Percentiles rank a stretch among this genome's conserved stretches.
phyloP scores from a whole-genome alignment of 2,329 filamentous ascomycete genomes.

The Hymenotorrendiella dingleyae region DNA sequence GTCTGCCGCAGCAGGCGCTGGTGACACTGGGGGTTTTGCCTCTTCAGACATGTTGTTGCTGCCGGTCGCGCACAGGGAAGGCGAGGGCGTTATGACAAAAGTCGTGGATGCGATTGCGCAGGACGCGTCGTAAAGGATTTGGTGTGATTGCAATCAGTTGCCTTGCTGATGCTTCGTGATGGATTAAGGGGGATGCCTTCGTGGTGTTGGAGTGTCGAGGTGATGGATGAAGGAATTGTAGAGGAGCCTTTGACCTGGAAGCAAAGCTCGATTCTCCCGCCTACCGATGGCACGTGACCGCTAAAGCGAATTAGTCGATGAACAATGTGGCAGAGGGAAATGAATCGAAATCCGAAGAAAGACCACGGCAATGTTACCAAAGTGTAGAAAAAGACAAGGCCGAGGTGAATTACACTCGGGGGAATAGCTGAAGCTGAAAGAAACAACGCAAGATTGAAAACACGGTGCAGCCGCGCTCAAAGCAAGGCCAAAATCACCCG shows the following conservation, averaged over 20 bases:
- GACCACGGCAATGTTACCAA: conserved; percentile 13
- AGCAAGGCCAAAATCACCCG: conserved; percentile 16
- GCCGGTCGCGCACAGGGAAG: conserved; percentile 10
- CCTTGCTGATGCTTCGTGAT: not conserved
- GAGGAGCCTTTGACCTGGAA: not conserved
- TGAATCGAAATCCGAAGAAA: conserved; percentile 10
- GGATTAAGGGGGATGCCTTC: conserved; percentile 10
- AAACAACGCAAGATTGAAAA: not conserved
- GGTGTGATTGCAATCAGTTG: conserved; percentile 1
- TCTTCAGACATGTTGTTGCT: conserved; percentile 26
- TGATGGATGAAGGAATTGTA: not conserved
- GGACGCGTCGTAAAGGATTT: conserved; percentile 1
- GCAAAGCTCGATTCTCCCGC: no score
- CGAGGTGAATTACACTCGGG: not conserved
- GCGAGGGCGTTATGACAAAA: no score
- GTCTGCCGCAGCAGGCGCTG: conserved; percentile 14
- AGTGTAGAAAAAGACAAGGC: no score
- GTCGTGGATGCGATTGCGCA: conserved; percentile 3
- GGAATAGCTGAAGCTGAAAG: not conserved
- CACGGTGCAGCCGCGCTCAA: conserved; percentile 15
- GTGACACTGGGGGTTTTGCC: conserved; percentile 9
- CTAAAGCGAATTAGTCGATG: no score
- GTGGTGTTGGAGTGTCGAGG: conserved; percentile 15
- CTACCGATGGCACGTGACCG: not conserved
- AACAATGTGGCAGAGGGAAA: no score